Percentiles rank a stretch among this genome's conserved stretches.
These are phyloP conservation scores for Cryphonectria nitschkei DNA, from an alignment of 2,329 filamentous ascomycete species.

Conservation along the genomic window DNA sequence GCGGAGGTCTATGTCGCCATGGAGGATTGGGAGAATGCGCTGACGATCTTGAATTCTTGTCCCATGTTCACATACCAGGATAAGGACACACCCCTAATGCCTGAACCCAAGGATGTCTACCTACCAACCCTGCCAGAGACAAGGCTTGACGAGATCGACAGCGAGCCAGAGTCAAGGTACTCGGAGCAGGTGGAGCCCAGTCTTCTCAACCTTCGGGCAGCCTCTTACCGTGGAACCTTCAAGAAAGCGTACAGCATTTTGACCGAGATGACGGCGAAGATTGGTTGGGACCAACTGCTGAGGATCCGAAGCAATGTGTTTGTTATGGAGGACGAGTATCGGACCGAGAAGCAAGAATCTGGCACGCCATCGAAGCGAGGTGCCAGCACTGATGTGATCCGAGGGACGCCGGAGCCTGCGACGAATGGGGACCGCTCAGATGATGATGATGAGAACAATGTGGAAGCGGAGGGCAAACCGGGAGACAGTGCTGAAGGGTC, in stretches of 20 bases:
- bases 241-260: constrained; percentile 91
- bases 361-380: constrained; percentile 62
- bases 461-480: constrained; percentile 31
- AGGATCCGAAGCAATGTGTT: constrained; percentile 97
- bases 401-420: constrained; percentile 67
- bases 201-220: constrained; percentile 81
- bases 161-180: constrained; percentile 80
- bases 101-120: constrained; percentile 84
- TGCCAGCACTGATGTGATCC: constrained; percentile 78
- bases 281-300: constrained; percentile 95
- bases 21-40: constrained; percentile 95
- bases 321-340: constrained; percentile 99
- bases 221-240: constrained; percentile 92
- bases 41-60: constrained; percentile 95
- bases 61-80: constrained; percentile 99
- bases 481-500: constrained; percentile 34
- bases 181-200: constrained; percentile 87
- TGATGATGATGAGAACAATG: constrained; percentile 35
- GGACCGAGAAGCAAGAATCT: constrained; percentile 77
- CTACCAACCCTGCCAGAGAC: constrained; percentile 88
- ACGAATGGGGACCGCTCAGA: constrained; percentile 49
- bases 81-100: constrained; percentile 93
- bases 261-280: constrained; percentile 94
- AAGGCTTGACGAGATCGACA: constrained; percentile 93
- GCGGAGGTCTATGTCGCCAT: constrained; percentile 92